Conservation (phyloP, 1,139 yeast species). For the Protomyces inundatus region DNA sequence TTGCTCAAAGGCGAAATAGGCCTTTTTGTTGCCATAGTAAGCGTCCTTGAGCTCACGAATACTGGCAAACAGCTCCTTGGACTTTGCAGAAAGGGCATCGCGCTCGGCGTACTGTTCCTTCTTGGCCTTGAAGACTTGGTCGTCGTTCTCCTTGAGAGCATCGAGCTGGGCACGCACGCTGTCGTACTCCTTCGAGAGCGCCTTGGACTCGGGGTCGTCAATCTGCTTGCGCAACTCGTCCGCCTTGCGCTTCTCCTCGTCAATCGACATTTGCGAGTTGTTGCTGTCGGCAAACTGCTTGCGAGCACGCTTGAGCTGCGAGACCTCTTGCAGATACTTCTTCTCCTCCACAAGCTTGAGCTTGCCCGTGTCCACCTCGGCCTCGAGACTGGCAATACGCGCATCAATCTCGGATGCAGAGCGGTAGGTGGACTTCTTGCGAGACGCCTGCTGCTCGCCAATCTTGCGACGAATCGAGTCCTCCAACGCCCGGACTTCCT, state of each 20-base stretch:
- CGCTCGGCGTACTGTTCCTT: conserved; percentile 60
- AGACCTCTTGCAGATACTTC: conserved; percentile 76
- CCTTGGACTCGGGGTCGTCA: conserved; percentile 59
- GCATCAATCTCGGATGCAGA: conserved; percentile 72
- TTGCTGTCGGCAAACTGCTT: conserved; percentile 74
- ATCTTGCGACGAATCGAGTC: conserved; percentile 67
- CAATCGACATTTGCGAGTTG: conserved; percentile 72
- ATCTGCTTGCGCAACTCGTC: conserved; percentile 67
- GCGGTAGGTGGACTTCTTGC: conserved; percentile 66
- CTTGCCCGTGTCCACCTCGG: conserved; percentile 68
- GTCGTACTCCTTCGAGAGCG: conserved; percentile 51
- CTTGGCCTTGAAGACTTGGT: conserved; percentile 62
- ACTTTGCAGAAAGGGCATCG: conserved; percentile 60
- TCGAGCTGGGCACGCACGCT: conserved; percentile 61
- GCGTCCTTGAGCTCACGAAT: conserved; percentile 63
- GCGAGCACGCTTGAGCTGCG: conserved; percentile 71
- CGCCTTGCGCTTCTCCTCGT: conserved; percentile 70
- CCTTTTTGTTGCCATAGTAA: conserved; percentile 59
- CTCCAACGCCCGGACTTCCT: conserved; percentile 69
- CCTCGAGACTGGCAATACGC: conserved; percentile 65
- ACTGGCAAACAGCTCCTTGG: conserved; percentile 60
- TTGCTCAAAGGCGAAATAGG: conserved; percentile 63
- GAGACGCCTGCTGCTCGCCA: conserved; percentile 64
- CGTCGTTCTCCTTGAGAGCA: conserved; percentile 54
- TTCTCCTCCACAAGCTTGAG: conserved; percentile 90